Evolutionary conservation across 2,329 filamentous ascomycete genomes (phyloP), one percentile per base, ranked within the genome.

Genomic region (Fusarium siculi): DNA sequence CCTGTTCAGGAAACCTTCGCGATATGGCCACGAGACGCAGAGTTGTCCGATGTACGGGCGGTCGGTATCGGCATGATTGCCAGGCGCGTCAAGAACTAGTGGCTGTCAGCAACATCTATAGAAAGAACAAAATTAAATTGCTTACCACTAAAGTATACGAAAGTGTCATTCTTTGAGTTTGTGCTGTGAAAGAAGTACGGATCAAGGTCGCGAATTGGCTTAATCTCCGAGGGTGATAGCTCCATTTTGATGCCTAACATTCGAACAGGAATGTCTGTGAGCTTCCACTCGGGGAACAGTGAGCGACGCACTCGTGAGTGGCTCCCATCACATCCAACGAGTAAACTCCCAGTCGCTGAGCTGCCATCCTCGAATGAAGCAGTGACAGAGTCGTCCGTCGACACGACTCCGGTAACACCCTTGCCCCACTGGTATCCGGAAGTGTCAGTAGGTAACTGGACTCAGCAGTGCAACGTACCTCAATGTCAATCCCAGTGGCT

Each of bases 141-240:
- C 83, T 64, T 72, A 87, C 86, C 79, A 57, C 86, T 88, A 63
- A 89, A 85, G 74, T 86, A 90, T 23, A 88, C 76, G 74, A 86
- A 90, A 0, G 83, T 82, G 46, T 87, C 82, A 8, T 87, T 86
- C 32, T 82, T 78, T 0, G 88, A 87, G 42, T 89, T 84, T 2
- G 84, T 83, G 1, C 88, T 88, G 56, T 90, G 87, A 25, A 90
- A 82, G 55, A 90, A 87, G 46, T 85, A 87, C 0, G 88, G 85
- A 59, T 90, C 88, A 1, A 89, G 82, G 4, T 79, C 79, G 10
- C 81, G 80, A 6, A 88, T 80, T 0, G 83, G 82, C 2, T 79
- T 76, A 23, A 86, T 81, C 43, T 87, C 78, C 21, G 83, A 80
- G 1, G 81, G 77, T 0, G 83, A 80, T 39, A 86, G 82, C 1